These are phyloP conservation scores for Furcasterigmium sp. DNA, from an alignment of 2,329 filamentous ascomycete genomes.

Conservation along the genomic window DNA sequence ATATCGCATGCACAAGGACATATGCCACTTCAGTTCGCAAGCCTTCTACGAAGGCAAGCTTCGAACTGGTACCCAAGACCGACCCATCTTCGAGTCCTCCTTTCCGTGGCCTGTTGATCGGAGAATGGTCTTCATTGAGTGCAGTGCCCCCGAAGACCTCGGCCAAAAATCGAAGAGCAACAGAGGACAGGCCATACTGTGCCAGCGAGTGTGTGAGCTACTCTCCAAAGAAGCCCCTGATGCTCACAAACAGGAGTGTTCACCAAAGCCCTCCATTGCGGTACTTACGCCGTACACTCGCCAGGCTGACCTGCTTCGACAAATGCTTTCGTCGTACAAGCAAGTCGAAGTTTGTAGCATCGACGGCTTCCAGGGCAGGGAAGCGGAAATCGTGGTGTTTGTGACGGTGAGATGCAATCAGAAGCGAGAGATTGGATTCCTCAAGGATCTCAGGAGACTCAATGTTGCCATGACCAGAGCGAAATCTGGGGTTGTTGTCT, in stretches of 20 bases:
- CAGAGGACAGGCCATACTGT: slow-evolving; percentile 28
- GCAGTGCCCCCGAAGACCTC: slow-evolving; percentile 25
- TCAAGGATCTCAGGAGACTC: slow-evolving; percentile 32
- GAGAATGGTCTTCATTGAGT: slow-evolving; percentile 29
- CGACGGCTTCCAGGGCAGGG: slow-evolving; percentile 36
- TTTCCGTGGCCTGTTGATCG: neutral
- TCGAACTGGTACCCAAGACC: slow-evolving; percentile 21
- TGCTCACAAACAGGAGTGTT: neutral
- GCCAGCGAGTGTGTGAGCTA: slow-evolving; percentile 24
- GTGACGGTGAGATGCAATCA: slow-evolving; percentile 35
- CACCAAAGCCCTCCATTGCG: slow-evolving; percentile 19
- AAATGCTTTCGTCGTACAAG: slow-evolving; percentile 12
- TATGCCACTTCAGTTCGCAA: slow-evolving; percentile 31
- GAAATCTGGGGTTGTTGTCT: slow-evolving; percentile 25
- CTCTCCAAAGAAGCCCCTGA: slow-evolving; percentile 11
- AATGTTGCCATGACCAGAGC: slow-evolving; percentile 34
- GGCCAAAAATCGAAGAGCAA: slow-evolving; percentile 33
- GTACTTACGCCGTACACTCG: slow-evolving; percentile 34
- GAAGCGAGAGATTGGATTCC: slow-evolving; percentile 29
- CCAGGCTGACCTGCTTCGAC: slow-evolving; percentile 25
- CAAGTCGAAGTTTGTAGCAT: slow-evolving; percentile 31
- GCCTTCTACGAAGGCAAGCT: slow-evolving; percentile 33
- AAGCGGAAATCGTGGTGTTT: slow-evolving; percentile 36
- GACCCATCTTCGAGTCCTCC: slow-evolving; percentile 13
- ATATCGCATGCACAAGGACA: slow-evolving; percentile 34